Evolutionary conservation across 768 basidiomycete species (phyloP).

Genomic region (Suillus subaureus): DNA sequence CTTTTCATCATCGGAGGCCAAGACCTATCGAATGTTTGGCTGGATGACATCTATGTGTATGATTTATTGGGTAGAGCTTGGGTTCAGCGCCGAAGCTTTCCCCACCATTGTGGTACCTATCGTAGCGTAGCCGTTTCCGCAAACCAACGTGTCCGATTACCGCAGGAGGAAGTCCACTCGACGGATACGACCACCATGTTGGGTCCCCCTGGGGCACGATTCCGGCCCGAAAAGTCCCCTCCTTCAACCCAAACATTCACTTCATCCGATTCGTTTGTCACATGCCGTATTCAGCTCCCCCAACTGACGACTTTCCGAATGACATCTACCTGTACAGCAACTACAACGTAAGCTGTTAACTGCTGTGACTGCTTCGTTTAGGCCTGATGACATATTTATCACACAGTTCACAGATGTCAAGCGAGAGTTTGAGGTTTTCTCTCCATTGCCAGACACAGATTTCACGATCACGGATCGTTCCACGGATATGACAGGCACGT

Average conservation of each 20-base stretch:
- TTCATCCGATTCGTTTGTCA: constrained; percentile 62
- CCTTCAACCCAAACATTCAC: constrained; percentile 49
- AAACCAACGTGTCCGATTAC: constrained; percentile 62
- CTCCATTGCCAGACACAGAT: constrained; percentile 72
- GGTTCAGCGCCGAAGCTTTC: constrained; percentile 80
- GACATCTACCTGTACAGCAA: constrained; percentile 95
- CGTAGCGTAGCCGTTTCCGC: constrained; percentile 89
- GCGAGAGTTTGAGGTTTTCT: constrained; percentile 91
- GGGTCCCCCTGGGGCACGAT: constrained; percentile 61
- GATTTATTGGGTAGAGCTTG: constrained; percentile 75
- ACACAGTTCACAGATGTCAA: constrained; percentile 89
- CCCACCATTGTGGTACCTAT: constrained; percentile 95
- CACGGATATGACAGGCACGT: constrained; percentile 72
- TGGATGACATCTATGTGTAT: constrained; percentile 91
- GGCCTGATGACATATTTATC: constrained; percentile 15
- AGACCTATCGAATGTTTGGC: constrained; percentile 90
- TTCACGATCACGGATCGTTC: constrained; percentile 85
- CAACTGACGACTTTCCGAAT: constrained; percentile 74
- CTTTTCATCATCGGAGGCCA: constrained; percentile 96
- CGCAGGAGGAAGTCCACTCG: constrained; percentile 58
- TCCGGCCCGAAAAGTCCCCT: constrained; percentile 49
- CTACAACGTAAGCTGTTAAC: constrained; percentile 72
- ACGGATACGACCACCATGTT: constrained; percentile 44
- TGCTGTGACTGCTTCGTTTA: constrained; percentile 9
- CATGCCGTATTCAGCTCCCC: constrained; percentile 74